These are phyloP conservation scores for Macrocybe gigantea DNA, from an alignment of 768 basidiomycete genomes.

Conservation along the genomic window DNA sequence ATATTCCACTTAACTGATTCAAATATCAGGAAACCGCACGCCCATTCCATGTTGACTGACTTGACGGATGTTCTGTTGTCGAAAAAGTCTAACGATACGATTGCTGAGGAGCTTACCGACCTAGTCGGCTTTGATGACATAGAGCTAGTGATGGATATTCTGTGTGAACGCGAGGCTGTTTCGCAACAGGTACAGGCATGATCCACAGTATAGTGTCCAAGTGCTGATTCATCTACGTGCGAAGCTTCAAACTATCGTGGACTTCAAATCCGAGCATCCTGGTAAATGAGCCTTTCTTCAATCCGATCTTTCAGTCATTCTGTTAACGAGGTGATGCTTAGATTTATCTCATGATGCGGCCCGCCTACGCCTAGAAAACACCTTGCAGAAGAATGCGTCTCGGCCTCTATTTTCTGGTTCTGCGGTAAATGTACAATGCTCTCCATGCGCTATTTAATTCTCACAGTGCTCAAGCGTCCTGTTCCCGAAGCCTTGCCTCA, in stretches of 20 bases:
- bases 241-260: too few species aligned
- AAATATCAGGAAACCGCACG: conserved; percentile 19
- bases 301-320: too few species aligned
- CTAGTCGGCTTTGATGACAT: conserved; percentile 82
- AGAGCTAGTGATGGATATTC: conserved; percentile 67
- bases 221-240: too few species aligned
- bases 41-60: conserved; percentile 20
- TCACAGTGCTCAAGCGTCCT: conserved; percentile 31
- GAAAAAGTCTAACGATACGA: conserved; percentile 53
- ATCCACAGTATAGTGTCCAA: not conserved
- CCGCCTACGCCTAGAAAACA: conserved; percentile 56
- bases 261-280: too few species aligned
- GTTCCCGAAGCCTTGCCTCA: conserved; percentile 71
- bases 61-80: conserved; percentile 40
- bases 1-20: not conserved
- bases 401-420: conserved; percentile 58
- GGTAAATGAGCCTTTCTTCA: too few species aligned
- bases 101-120: conserved; percentile 75
- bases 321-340: not conserved
- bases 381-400: conserved; percentile 52
- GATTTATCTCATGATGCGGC: conserved; percentile 39
- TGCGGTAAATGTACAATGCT: conserved; percentile 33
- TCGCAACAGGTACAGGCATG: conserved; percentile 37
- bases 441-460: not conserved
- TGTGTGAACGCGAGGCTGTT: conserved; percentile 48